Base-by-base conservation (phyloP, 2,329 filamentous ascomycete genomes). In the Clonostachys rosea region DNA sequence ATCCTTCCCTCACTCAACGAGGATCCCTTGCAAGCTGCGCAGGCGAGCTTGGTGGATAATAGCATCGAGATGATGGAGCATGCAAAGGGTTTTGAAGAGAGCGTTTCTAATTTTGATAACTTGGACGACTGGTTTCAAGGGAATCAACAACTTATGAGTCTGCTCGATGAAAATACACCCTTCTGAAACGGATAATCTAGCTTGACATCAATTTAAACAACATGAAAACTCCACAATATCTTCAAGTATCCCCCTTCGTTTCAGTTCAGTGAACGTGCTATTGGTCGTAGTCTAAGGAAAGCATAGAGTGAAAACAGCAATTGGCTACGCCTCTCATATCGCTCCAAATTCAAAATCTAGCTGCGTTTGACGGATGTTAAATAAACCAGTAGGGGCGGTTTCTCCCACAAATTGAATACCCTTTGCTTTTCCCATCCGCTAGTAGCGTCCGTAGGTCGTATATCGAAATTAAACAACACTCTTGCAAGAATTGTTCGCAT, bases 401-500 rank as follows among this genome's bases (percentile, higher is more conserved):
- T 36, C 13, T 34, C 34, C 43, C 43, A 45, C 12, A 45, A 16
- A 18, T 45, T 35, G 24, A 37, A 45, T 17, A 45, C 43, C 16
- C 33, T 16, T 30, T 45, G 43, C 10, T 35, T 14, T 10, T 36
- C 16, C 43, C 36, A 37, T 30, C 43, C 36, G 14, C 24, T 20
- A 3, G 14, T 12, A 13, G 34, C 20, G 7, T 36, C 34, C n/a
- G 33, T 16, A 17, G 33, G 57, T 36, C 57, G 54, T 49, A 76
- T 48, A 48, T 79, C 74, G 52, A 77, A 79, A 44, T 71, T 72
- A 56, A 65, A 78, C 1, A 79, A 50, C 5, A 79, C 51, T 3
- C 66, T 66, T 0, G 71, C 67, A 6, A 79, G 55, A 34, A 78
- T 70, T 5, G 75, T 55, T 5, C 75, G 65, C 66, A 78, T 73